Evolutionary conservation across 2,329 filamentous ascomycete species (phyloP), one percentile per base, ranked within the genome.

Genomic region (Aspergillus sp.): DNA sequence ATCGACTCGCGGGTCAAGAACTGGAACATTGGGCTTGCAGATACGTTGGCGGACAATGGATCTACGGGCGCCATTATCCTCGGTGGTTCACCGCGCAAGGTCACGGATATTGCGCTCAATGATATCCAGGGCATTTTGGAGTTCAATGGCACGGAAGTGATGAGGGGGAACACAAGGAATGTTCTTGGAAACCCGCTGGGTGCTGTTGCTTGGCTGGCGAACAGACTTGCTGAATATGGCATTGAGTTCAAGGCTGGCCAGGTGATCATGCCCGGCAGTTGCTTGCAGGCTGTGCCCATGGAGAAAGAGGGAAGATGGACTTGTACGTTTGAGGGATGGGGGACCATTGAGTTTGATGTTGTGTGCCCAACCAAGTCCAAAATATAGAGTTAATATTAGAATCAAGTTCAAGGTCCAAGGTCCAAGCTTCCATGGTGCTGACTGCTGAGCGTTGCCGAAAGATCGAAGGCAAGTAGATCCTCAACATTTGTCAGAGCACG

Each of bases 41-140:
- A 64, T 57, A 64, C 62, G 15, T 40, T 64, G 37, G 60, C 62
- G 5, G 62, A 62, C 45, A 63, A 62, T 47, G 62, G 60, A 15
- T 64, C 62, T 3, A 64, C 58, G 8, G 62, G 60, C 3, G 55
- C 48, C 4, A 49, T 64, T 8, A 58, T 64, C 23, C 55, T 64
- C 9, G 62, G 62, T 47, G 62, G 62, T 3, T 58, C 58, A 11
- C 62, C 62, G 15, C 54, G 60, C 0, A 58, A 43, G 52, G 25
- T 63, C 14, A 60, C 60, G 12, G 62, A 62, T 3, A 47, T 64
- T 1, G 61, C 41, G 6, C 52, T 64, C 3, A 59, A 52, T 45
- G 59, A 64, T 25, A 61, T 47, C 4, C 51, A 57, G 14, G 62
- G 58, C 0, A 33, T 39, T 23, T 33, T 64, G 27, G 44, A 57